Base-by-base conservation (phyloP, 306 rosid species). In the Pterocarpus santalinus region DNA sequence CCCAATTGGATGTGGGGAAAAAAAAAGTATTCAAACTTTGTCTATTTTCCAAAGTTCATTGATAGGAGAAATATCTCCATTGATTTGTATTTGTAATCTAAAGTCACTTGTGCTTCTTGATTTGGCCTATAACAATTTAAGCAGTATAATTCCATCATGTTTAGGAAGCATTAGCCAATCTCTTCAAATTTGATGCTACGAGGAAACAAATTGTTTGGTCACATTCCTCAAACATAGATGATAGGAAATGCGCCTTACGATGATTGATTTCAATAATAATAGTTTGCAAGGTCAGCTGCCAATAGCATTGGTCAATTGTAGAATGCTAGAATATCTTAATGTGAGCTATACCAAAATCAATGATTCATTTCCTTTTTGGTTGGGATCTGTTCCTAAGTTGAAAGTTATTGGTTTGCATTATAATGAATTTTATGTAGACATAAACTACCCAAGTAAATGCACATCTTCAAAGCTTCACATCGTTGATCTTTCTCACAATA, bases 331-430 rank as follows among this genome's bases (percentile, higher is more conserved):
- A 61, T 76, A 3, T 57, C 10, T 82, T 39, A 74, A 76, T 76
- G 53, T 82, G 14, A 70, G 82, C 10, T 9, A 51, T 28, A 76
- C 76, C 43, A 28, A 13, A 0, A 69, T 82, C 67, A 76, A 82
- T 39, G 82, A 78, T 56, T 53, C 68, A 52, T 90, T 90, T 69
- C 91, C 91, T 3, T 86, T 72, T 3, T 88, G 90, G 87, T 7
- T 84, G 9, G 90, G 90, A 44, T 14, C 35, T 43, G 83, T 82
- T 33, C 80, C 78, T 12, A 68, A 82, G 57, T 62, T 82, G 73
- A 82, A 76, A 47, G 74, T 80, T 41, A 36, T 76, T 65, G 28
- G 11, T 39, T 51, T 76, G 4, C 15, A 22, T 28, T 0, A 22
- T 33, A 82, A 82, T 17, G 9, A 49, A 15, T 69, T 78, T 32